Evolutionary conservation across 75 land plant genomes (phyloP).

Genomic region (Cupressus sempervirens): DNA sequence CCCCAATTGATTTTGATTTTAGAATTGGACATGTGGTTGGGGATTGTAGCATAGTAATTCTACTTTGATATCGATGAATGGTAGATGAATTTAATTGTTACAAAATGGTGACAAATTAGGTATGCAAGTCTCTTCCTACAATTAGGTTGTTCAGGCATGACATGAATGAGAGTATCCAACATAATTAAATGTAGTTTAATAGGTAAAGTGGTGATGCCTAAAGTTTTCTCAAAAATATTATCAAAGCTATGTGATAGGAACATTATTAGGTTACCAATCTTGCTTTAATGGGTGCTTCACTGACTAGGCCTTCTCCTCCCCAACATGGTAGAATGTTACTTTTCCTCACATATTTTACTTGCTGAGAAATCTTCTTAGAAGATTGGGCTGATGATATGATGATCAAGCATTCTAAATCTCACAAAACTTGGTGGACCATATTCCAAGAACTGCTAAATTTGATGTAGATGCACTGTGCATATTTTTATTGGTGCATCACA

Average conservation of each 20-base stretch:
- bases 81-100: too few relatives aligned
- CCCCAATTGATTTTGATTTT: neutral
- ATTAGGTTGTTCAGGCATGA: too few relatives aligned
- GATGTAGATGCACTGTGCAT: too few relatives aligned
- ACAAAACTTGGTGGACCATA: neutral
- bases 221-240: too few relatives aligned
- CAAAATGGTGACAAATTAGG: neutral
- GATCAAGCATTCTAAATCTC: neutral
- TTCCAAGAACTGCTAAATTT: neutral
- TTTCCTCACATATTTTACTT: neutral
- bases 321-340: conserved; percentile 48
- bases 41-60: neutral
- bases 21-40: neutral
- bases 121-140: conserved; percentile 10
- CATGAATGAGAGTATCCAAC: too few relatives aligned
- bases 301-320: conserved; percentile 73
- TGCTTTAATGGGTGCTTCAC: conserved; percentile 83
- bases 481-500: neutral
- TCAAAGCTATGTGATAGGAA: too few relatives aligned
- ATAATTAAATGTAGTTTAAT: too few relatives aligned
- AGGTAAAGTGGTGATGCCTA: too few relatives aligned
- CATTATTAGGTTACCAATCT: too few relatives aligned
- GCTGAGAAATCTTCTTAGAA: neutral
- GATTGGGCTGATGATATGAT: neutral
- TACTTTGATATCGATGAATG: too few relatives aligned